Percentiles rank a stretch among this genome's conserved stretches.
phyloP scores from a whole-genome alignment of 2,329 filamentous ascomycete species.

The Intubia oerlemansii region DNA sequence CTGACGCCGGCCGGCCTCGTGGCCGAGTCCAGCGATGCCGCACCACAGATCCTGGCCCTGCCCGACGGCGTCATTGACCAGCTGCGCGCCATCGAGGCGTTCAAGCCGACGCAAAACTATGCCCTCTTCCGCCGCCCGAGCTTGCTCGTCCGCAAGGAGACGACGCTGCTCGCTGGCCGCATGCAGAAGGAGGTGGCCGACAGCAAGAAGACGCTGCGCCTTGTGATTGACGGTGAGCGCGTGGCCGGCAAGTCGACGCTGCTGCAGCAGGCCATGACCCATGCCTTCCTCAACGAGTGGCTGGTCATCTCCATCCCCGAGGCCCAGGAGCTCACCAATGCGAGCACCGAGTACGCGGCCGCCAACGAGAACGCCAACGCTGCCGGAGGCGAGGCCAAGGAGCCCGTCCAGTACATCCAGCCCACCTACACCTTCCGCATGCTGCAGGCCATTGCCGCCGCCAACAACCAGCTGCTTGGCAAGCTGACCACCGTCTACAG shows the following conservation, averaged over 20 bases:
- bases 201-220: constrained; percentile 32
- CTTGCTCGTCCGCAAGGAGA: constrained; percentile 57
- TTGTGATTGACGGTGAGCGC: constrained; percentile 52
- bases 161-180: constrained; percentile 44
- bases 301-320: constrained; percentile 79
- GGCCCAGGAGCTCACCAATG: constrained; percentile 64
- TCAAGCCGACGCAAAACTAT: constrained; percentile 83
- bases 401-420: constrained; percentile 49
- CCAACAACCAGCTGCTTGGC: constrained; percentile 46
- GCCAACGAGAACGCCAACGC: constrained; percentile 38
- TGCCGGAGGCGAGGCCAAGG: too few relatives aligned
- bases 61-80: constrained; percentile 53
- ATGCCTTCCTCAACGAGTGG: constrained; percentile 69
- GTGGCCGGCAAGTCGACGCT: constrained; percentile 74
- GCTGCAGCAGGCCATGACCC: constrained; percentile 62
- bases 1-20: constrained; percentile 22
- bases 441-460: constrained; percentile 48
- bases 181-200: constrained; percentile 31
- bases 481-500: constrained; percentile 21
- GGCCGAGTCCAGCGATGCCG: constrained; percentile 19
- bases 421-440: constrained; percentile 56
- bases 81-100: constrained; percentile 66
- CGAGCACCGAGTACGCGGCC: constrained; percentile 59
- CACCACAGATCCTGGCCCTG: constrained; percentile 48
- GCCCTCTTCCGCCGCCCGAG: constrained; percentile 65